Percentiles rank a stretch among this genome's conserved stretches.
phyloP scores from a whole-genome alignment of 331 rosid genomes.

The Acacia concinna region DNA sequence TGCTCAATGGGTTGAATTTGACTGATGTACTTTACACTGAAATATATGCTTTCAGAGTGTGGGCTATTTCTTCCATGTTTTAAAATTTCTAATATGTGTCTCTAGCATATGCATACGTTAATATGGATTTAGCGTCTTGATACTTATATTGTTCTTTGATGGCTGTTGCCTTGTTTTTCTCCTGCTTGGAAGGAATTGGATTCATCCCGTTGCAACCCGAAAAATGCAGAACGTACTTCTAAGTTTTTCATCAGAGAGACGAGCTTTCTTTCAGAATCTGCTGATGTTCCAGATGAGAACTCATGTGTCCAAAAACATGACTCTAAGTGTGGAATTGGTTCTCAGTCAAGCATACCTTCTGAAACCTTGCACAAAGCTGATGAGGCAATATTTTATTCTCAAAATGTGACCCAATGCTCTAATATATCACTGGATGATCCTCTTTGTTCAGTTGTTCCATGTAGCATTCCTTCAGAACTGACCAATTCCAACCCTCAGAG shows the following conservation, averaged over 20 bases:
- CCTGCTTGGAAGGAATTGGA: conserved; percentile 49
- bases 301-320: conserved; percentile 60
- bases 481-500: conserved; percentile 31
- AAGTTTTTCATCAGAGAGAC: conserved; percentile 58
- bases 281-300: conserved; percentile 63
- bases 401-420: conserved; percentile 63
- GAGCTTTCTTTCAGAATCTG: conserved; percentile 86
- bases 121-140: conserved; percentile 30
- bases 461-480: conserved; percentile 66
- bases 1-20: conserved; percentile 6
- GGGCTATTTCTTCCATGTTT: conserved; percentile 1
- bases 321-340: conserved; percentile 39
- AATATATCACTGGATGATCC: conserved; percentile 69
- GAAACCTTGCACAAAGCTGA: conserved; percentile 42
- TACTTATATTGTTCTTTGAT: conserved; percentile 35
- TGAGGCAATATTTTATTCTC: conserved; percentile 49
- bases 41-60: neutral
- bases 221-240: conserved; percentile 32
- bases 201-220: conserved; percentile 38
- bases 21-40: conserved; percentile 15
- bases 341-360: conserved; percentile 54
- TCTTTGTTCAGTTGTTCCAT: conserved; percentile 89
- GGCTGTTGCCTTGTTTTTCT: conserved; percentile 34
- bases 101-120: conserved; percentile 21
- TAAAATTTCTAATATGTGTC: neutral